These are phyloP conservation scores for Mucor sp. DNA, from an alignment of 371 early-diverging fungal species.

Conservation along the genomic window DNA sequence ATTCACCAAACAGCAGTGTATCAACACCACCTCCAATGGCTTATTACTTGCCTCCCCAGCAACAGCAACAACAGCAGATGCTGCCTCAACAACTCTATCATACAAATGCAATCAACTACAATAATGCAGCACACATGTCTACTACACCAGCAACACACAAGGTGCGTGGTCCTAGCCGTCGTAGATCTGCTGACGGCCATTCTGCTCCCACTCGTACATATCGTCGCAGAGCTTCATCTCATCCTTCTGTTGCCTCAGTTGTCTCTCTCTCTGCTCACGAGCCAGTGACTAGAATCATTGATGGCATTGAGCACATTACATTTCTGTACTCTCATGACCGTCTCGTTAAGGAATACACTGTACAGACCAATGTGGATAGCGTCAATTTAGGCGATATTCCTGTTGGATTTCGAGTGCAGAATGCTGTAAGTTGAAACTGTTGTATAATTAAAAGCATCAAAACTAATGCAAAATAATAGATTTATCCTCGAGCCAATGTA, in stretches of 20 bases:
- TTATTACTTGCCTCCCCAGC: background rate
- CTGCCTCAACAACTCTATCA: background rate
- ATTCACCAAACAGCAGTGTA: slow-evolving; percentile 10
- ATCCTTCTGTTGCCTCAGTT: slow-evolving; percentile 50
- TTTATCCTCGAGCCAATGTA: slow-evolving; percentile 85
- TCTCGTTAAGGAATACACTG: slow-evolving; percentile 67
- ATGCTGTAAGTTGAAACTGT: slow-evolving; percentile 53
- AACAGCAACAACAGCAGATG: background rate
- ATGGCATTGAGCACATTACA: slow-evolving; percentile 66
- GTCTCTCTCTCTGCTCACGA: slow-evolving; percentile 56
- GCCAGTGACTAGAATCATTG: slow-evolving; percentile 40
- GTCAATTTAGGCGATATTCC: slow-evolving; percentile 62
- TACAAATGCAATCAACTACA: background rate
- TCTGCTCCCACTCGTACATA: slow-evolving; percentile 11
- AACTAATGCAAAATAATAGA: slow-evolving; percentile 11
- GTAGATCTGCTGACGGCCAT: slow-evolving; percentile 14
- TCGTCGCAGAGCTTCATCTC: slow-evolving; percentile 41
- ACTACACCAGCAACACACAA: background rate
- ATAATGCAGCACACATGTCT: background rate
- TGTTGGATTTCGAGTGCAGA: slow-evolving; percentile 70
- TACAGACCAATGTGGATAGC: slow-evolving; percentile 77
- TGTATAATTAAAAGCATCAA: background rate
- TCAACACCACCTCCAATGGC: slow-evolving; percentile 14
- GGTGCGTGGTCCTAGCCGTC: slow-evolving; percentile 15
- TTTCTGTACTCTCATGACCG: slow-evolving; percentile 72